These are phyloP conservation scores for Rhizophora apiculata DNA, from an alignment of 345 rosid genomes.

Conservation along the genomic window DNA sequence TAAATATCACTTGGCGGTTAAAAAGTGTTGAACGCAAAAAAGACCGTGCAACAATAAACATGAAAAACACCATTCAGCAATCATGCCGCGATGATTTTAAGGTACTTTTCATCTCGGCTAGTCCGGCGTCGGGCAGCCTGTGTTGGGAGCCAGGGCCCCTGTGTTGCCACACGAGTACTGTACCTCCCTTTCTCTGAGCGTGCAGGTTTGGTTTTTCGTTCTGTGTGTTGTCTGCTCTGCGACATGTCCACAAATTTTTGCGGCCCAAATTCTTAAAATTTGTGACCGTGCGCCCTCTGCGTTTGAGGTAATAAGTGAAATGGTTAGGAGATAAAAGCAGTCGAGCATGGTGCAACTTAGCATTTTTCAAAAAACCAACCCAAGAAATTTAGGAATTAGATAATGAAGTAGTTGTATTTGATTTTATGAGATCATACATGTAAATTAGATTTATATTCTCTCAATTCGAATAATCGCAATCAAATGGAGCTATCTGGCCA, in stretches of 20 bases:
- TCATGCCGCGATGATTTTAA: slow-evolving; percentile 32
- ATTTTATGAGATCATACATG: no score
- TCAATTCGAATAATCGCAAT: no score
- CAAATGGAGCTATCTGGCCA: no score
- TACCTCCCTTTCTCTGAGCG: no score
- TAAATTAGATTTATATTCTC: no score
- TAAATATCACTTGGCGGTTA: background rate
- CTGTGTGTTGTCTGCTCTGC: background rate
- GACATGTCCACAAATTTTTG: slow-evolving; percentile 1
- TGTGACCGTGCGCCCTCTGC: no score
- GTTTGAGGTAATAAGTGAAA: no score
- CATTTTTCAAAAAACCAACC: no score
- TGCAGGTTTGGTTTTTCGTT: background rate
- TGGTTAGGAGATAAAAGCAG: no score
- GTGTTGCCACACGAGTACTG: background rate
- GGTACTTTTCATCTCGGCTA: background rate
- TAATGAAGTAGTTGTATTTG: no score
- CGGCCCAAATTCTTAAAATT: background rate
- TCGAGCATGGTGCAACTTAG: no score
- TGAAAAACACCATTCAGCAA: slow-evolving; percentile 6
- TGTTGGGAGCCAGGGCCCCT: background rate
- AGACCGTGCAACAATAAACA: background rate
- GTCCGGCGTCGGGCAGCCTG: slow-evolving; percentile 1
- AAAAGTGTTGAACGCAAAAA: background rate
- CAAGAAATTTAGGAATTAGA: no score